These are phyloP conservation scores for Fusarium sp. DNA, from an alignment of 2,329 filamentous ascomycete genomes.

Conservation along the genomic window DNA sequence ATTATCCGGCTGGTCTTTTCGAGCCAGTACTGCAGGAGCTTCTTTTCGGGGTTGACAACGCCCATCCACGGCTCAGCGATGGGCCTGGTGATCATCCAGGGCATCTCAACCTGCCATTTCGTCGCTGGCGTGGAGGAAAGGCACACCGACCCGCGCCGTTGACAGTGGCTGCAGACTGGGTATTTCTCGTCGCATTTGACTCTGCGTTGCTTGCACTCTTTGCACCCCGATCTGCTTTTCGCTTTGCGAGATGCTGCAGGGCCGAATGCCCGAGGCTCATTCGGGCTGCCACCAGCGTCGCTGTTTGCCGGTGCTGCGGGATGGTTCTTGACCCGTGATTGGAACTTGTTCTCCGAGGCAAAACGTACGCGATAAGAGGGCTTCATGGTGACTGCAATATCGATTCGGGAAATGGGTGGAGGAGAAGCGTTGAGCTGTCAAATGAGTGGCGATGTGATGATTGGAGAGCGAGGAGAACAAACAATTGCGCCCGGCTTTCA, in stretches of 20 bases:
- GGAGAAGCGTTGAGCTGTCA: too few species aligned
- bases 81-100: neutral
- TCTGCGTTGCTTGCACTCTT: neutral
- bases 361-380: neutral
- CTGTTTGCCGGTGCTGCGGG: neutral
- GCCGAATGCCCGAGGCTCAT: neutral
- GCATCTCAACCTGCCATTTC: neutral
- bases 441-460: neutral
- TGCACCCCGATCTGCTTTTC: neutral
- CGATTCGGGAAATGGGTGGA: too few species aligned
- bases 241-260: neutral
- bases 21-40: constrained; percentile 4
- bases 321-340: neutral
- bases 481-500: too few species aligned
- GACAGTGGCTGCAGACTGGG: neutral
- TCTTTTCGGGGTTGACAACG: neutral
- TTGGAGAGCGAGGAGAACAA: neutral
- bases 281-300: neutral
- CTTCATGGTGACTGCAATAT: neutral
- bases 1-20: constrained; percentile 6
- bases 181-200: constrained; percentile 15
- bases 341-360: neutral
- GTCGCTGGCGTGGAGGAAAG: neutral
- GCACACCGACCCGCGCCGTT: neutral
- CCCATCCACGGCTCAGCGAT: neutral